These are phyloP conservation scores for Tylopilus felleus DNA, from an alignment of 768 basidiomycete species.

Conservation along the genomic window DNA sequence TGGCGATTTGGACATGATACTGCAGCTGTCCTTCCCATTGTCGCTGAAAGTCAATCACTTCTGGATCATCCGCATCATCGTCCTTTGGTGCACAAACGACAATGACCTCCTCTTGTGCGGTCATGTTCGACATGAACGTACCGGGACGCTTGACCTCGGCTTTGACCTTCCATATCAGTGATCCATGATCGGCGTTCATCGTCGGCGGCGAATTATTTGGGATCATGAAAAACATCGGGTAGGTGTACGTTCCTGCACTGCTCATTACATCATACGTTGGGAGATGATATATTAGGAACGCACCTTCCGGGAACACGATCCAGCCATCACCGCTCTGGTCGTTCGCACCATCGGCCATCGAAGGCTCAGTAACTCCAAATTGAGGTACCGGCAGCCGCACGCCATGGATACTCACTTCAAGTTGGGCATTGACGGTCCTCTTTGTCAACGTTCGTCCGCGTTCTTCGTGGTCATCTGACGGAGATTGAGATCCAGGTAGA, in stretches of 20 bases:
- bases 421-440: slow-evolving; percentile 31
- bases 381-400: slow-evolving; percentile 17
- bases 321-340: slow-evolving; percentile 52
- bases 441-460: slow-evolving; percentile 31
- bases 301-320: slow-evolving; percentile 89
- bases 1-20: slow-evolving; percentile 72
- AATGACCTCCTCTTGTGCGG: slow-evolving; percentile 65
- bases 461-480: slow-evolving; percentile 7
- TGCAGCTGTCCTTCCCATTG: slow-evolving; percentile 89
- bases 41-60: slow-evolving; percentile 78
- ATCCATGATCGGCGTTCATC: slow-evolving; percentile 69
- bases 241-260: slow-evolving; percentile 78
- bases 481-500: slow-evolving; percentile 9
- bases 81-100: slow-evolving; percentile 69
- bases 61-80: slow-evolving; percentile 53
- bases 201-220: slow-evolving; percentile 78
- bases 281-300: slow-evolving; percentile 14
- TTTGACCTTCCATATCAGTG: slow-evolving; percentile 74
- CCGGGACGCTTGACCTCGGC: slow-evolving; percentile 84
- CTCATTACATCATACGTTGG: slow-evolving; percentile 46
- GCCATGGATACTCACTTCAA: neutral
- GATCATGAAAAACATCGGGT: slow-evolving; percentile 89
- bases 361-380: slow-evolving; percentile 31
- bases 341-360: slow-evolving; percentile 15
- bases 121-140: slow-evolving; percentile 66